Base-by-base conservation (phyloP, 306 rosid species). In the Cucumis hystrix region DNA sequence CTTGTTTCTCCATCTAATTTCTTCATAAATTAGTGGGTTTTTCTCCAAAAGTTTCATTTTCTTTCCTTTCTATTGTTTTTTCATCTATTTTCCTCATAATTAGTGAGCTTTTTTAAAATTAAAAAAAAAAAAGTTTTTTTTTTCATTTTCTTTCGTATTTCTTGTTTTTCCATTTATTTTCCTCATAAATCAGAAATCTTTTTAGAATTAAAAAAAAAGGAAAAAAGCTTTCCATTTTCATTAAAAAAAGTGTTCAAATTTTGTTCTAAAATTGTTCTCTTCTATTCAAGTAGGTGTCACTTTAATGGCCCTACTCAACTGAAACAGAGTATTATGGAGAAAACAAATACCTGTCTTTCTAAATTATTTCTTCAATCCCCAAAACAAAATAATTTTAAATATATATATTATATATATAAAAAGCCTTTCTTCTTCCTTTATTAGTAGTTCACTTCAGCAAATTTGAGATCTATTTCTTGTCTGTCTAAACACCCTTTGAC, bases 271-370 rank as follows among this genome's bases (percentile, higher is more conserved):
- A 49, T 71, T 71, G 76, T 71, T 70, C 75, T 47, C 41, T 70
- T 71, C 21, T 71, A 21, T 14, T 71, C 20, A 3, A 45, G 58
- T 70, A 45, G 58, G 59, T 4, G 40, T 70, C n/a, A 23, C 41
- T 49, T 15, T 47, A 71, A 71, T 49, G 76, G 16, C 56, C 76
- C 76, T 71, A 71, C 76, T 49, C 60, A 49, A 71, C 76, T 47
- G 41, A 47, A 71, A 47, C 59, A 10, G 39, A 43, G 75, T 69
- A 21, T 21, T 23, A 43, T 69, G 75, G 75, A 69, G 75, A 37
- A 69, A 25, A 69, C 12, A 10, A 21, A 3, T 37, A 68, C 18
- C 56, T 43, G 35, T 41, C 33, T 67, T 43, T 43, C 55, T 4
- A 71, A 35, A 25, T 71, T 49, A 23, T 71, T 25, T 21, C 28